Evolutionary conservation across 805 yeast genomes (phyloP), one percentile per base, ranked within the genome.

Genomic region (Myxozyma udenii): DNA sequence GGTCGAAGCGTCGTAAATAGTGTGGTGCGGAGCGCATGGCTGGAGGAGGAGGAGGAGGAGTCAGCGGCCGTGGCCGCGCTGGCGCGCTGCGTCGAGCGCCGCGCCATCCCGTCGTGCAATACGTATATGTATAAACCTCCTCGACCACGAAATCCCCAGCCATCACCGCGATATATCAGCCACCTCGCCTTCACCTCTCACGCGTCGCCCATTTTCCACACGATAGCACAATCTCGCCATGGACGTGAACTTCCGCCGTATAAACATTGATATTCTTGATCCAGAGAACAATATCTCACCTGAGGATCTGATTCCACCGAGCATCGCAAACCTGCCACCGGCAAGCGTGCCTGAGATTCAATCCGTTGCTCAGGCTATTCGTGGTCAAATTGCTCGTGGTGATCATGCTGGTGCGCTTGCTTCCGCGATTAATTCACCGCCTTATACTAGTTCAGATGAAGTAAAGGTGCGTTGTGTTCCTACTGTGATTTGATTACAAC

Each of bases 221-320:
- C n/a, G n/a, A n/a, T n/a, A n/a, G n/a, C n/a, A n/a, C n/a, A n/a
- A n/a, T n/a, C n/a, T n/a, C n/a, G n/a, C n/a, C n/a, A n/a, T n/a
- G n/a, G n/a, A n/a, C n/a, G 58, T 61, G 32, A 48, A 61, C 57
- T 72, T 71, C 59, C 63, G 98, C 78, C 82, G 93, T 77, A 87
- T 91, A 62, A 96, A 93, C 68, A 83, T 93, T 48, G 98, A 93
- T 69, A 86, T 88, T 16, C 82, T 81, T 60, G 96, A 90, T 65
- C 86, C 95, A 2, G 96, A 90, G 42, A 78, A 78, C 61, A 73
- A 72, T 16, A 69, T 86, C 57, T 75, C 83, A 28, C 75, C 76
- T 41, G 80, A 77, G 60, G 91, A 86, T 46, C 75, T 87, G 62
- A 70, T 78, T 19, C 79, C 79, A 11, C 83, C 84, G 11, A 75